These are phyloP conservation scores for Stagonosporopsis rhizophila DNA, from an alignment of 2,329 filamentous ascomycete species.

Conservation along the genomic window DNA sequence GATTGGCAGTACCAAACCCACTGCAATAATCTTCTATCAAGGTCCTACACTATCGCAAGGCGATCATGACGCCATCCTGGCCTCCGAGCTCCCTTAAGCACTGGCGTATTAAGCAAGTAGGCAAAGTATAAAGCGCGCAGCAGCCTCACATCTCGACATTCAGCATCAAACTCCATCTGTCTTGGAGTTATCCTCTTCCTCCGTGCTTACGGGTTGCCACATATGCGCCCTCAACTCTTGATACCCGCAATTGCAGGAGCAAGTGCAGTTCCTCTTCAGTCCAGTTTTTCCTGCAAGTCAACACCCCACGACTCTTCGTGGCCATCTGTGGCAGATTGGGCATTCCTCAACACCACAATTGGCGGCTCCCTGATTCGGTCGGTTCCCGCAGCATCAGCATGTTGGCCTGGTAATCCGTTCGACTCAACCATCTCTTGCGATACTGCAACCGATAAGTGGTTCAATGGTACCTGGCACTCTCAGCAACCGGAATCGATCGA, in stretches of 20 bases:
- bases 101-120: not conserved
- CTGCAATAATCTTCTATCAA: not conserved
- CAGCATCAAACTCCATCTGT: not conserved
- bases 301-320: slow-evolving; percentile 4
- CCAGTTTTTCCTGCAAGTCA: not conserved
- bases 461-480: slow-evolving; percentile 38
- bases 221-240: not conserved
- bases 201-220: not conserved
- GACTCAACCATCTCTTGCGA: slow-evolving; percentile 33
- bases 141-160: not conserved
- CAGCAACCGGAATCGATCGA: slow-evolving; percentile 43
- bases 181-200: not conserved
- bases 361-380: slow-evolving; percentile 42
- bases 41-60: not conserved
- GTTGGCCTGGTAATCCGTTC: slow-evolving; percentile 38
- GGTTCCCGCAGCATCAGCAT: slow-evolving; percentile 25
- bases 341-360: slow-evolving; percentile 39
- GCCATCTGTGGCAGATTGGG: slow-evolving; percentile 26
- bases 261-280: not conserved
- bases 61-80: not conserved
- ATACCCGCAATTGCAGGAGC: not conserved
- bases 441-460: slow-evolving; percentile 37
- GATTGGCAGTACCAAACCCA: not conserved
- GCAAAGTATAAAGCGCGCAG: not conserved
- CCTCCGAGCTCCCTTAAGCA: not conserved